Percentiles rank a stretch among this genome's conserved stretches.
Conservation (phyloP, 345 rosid species). For the Iberis pinnata region DNA sequence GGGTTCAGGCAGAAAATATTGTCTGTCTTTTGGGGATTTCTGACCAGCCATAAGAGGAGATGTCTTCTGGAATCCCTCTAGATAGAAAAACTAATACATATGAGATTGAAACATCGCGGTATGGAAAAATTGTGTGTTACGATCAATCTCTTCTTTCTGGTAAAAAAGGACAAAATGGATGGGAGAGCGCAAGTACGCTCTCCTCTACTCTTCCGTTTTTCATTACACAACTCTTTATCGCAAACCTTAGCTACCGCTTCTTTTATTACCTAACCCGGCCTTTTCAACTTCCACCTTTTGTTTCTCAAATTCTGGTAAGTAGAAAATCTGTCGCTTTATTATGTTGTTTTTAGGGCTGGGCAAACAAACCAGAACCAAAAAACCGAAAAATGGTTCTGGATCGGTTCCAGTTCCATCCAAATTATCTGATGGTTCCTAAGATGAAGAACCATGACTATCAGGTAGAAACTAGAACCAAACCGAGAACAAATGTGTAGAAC, state of each 20-base stretch:
- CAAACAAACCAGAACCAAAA: too few relatives aligned
- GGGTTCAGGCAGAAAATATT: background rate
- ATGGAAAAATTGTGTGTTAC: slow-evolving; percentile 29
- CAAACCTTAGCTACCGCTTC: slow-evolving; percentile 25
- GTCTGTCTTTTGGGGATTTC: background rate
- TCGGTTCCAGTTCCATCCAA: too few relatives aligned
- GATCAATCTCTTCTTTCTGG: slow-evolving; percentile 19
- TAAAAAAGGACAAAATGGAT: slow-evolving; percentile 30
- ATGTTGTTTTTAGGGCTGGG: background rate
- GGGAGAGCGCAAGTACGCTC: slow-evolving; percentile 32
- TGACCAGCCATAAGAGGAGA: slow-evolving; percentile 7
- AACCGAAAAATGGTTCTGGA: too few relatives aligned
- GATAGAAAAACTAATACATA: background rate
- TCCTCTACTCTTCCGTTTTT: slow-evolving; percentile 32
- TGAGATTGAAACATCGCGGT: slow-evolving; percentile 18
- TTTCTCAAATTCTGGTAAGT: slow-evolving; percentile 34
- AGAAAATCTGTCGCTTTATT: background rate
- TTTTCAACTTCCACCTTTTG: slow-evolving; percentile 31
- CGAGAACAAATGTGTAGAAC: too few relatives aligned
- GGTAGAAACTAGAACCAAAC: too few relatives aligned
- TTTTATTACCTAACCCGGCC: slow-evolving; percentile 28
- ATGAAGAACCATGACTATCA: too few relatives aligned
- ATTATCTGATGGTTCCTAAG: too few relatives aligned
- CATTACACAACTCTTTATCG: slow-evolving; percentile 30
- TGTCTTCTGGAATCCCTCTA: slow-evolving; percentile 3